These are phyloP conservation scores for Salix viminalis DNA, from an alignment of 345 rosid genomes.

Conservation along the genomic window DNA sequence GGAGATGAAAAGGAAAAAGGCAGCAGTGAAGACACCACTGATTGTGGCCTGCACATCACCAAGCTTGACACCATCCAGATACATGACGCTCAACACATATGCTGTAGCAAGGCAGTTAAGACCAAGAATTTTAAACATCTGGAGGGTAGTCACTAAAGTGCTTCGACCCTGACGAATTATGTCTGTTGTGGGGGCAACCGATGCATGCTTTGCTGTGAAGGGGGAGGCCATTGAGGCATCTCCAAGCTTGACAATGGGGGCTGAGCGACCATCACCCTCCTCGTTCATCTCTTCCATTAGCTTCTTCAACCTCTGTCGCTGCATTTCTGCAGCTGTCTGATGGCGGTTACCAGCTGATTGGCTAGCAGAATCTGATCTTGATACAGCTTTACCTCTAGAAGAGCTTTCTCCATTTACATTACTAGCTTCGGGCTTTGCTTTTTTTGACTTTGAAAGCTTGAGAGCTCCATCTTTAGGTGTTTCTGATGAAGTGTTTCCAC, in stretches of 20 bases:
- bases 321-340: constrained; percentile 72
- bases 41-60: constrained; percentile 99
- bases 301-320: constrained; percentile 76
- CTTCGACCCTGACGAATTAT: constrained; percentile 99
- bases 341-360: constrained; percentile 54
- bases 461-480: constrained; percentile 52
- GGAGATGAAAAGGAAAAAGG: constrained; percentile 92
- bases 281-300: constrained; percentile 93
- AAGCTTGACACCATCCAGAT: constrained; percentile 96
- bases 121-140: constrained; percentile 99
- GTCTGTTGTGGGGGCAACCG: constrained; percentile 93
- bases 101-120: constrained; percentile 99
- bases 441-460: constrained; percentile 65
- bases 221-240: constrained; percentile 99
- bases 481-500: constrained; percentile 43
- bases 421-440: constrained; percentile 42
- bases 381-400: constrained; percentile 49
- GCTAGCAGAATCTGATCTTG: constrained; percentile 38
- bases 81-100: constrained; percentile 92
- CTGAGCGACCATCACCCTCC: constrained; percentile 82
- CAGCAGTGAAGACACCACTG: constrained; percentile 93
- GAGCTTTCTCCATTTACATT: constrained; percentile 54
- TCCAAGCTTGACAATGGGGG: constrained; percentile 94
- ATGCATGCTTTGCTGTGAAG: constrained; percentile 97
- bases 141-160: constrained; percentile 93